A percentile compares a stretch with the other conserved stretches of the same genome.
Evolutionary conservation across 23 red algal species (phyloP).

Genomic region (Gracilaria gracilis): DNA sequence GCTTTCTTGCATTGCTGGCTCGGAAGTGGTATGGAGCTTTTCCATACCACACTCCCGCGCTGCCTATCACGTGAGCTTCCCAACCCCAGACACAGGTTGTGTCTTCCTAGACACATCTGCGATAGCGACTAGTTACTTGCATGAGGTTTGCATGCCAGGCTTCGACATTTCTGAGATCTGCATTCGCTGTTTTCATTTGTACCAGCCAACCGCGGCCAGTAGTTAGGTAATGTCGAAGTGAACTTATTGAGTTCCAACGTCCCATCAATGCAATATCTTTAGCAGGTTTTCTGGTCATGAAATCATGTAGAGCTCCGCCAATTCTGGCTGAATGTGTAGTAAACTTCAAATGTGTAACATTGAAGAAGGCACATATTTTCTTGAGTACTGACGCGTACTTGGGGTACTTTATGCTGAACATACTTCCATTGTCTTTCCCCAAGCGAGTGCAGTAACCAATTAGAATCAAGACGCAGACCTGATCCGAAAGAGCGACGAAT

Average conservation of each 20-base stretch:
- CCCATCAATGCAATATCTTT: constrained; percentile 7
- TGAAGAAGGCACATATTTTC: no score
- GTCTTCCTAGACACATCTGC: constrained; percentile 25
- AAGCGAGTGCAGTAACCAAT: no score
- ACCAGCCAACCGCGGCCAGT: constrained; percentile 25
- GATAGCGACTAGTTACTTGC: not conserved
- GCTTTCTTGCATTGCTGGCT: not conserved
- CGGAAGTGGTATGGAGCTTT: not conserved
- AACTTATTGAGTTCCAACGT: not conserved
- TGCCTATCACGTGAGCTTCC: no score
- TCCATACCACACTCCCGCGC: not conserved
- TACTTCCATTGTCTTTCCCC: no score
- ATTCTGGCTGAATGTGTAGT: constrained; percentile 31
- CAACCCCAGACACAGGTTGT: not conserved
- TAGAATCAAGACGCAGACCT: no score
- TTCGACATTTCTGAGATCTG: not conserved
- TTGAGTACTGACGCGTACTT: no score
- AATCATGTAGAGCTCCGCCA: constrained; percentile 28
- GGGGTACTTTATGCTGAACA: no score
- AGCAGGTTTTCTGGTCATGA: not conserved
- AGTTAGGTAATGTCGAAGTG: not conserved
- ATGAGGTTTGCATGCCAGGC: not conserved
- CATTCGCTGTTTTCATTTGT: not conserved
- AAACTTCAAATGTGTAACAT: constrained; percentile 5
- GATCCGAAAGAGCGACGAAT: no score